Evolutionary conservation across 2,329 filamentous ascomycete species (phyloP), one percentile per base, ranked within the genome.

Genomic region (Alternaria sp.): DNA sequence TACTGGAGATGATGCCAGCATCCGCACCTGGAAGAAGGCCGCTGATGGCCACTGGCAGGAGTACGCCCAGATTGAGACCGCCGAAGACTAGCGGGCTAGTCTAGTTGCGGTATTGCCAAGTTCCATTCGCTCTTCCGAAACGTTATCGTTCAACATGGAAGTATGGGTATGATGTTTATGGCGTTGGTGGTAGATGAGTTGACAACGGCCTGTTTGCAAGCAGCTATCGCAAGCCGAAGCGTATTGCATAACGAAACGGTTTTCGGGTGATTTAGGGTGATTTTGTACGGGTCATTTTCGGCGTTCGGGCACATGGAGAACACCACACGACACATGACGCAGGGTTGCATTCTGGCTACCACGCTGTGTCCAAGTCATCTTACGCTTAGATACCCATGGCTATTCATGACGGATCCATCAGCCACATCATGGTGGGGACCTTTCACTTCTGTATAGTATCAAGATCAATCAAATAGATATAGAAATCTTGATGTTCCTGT

Each of bases 1-100:
- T 39, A 90, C 90, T 1, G 90, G 90, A 3, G 91, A 94, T 63
- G 90, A 93, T 73, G 91, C 90, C 10, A 85, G 77, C 6, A 78
- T 82, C 28, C 76, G 80, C 41, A 77, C 81, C 14, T 84, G 81
- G 81, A 83, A 82, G 72, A 82, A 80, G 71, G 78, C 78, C 8
- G 71, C 79, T 50, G 80, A 81, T 45, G 80, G 79, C 33, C 77
- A 79, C 53, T 83, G 81, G 81, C 67, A 79, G 5, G 80, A 82
- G 64, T 82, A 81, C 55, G 78, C 80, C 11, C 80, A 83, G 67
- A 80, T 83, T 36, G 80, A 82, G 58, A 77, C 75, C 11, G 66
- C 69, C 44, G 68, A 72, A 37, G 71, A 76, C 29, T 76, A 62
- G 55, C n/a, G 1, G 17, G 34, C 21, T 28, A 21, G 24, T 1